Evolutionary conservation across 2,329 filamentous ascomycete species (phyloP).

Genomic region (Colletotrichum scovillei): DNA sequence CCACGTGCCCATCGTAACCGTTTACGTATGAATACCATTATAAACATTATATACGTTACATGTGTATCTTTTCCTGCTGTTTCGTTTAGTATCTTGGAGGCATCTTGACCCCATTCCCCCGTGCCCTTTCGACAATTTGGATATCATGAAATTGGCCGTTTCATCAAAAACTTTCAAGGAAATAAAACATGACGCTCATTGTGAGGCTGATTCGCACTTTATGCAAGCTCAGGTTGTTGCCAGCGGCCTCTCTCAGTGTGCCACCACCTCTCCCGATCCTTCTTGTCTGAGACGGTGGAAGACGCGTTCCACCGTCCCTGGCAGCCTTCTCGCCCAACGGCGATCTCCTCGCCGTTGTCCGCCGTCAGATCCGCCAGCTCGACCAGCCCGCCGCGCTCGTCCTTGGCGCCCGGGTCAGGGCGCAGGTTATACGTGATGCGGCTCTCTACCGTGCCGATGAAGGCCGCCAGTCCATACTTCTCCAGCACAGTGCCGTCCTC

Average conservation of each 20-base stretch:
- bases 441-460: conserved; percentile 70
- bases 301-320: conserved; percentile 59
- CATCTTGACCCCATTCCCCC: neutral
- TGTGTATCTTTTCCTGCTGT: neutral
- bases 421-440: conserved; percentile 69
- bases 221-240: conserved; percentile 42
- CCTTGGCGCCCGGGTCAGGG: conserved; percentile 66
- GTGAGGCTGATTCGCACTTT: neutral
- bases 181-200: too few relatives aligned
- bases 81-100: conserved; percentile 18
- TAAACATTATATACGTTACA: conserved; percentile 21
- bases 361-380: conserved; percentile 62
- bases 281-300: conserved; percentile 53
- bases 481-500: conserved; percentile 63
- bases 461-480: conserved; percentile 67
- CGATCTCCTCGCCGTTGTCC: conserved; percentile 57
- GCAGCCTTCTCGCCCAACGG: conserved; percentile 52
- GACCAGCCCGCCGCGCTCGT: conserved; percentile 67
- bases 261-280: conserved; percentile 62
- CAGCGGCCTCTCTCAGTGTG: conserved; percentile 62
- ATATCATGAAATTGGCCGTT: conserved; percentile 13
- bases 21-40: conserved; percentile 1
- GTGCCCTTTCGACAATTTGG: conserved; percentile 6
- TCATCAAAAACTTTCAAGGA: neutral
- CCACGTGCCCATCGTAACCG: neutral